phyloP scores from a whole-genome alignment of 768 basidiomycete species.

The Lyophyllum shimeji region DNA sequence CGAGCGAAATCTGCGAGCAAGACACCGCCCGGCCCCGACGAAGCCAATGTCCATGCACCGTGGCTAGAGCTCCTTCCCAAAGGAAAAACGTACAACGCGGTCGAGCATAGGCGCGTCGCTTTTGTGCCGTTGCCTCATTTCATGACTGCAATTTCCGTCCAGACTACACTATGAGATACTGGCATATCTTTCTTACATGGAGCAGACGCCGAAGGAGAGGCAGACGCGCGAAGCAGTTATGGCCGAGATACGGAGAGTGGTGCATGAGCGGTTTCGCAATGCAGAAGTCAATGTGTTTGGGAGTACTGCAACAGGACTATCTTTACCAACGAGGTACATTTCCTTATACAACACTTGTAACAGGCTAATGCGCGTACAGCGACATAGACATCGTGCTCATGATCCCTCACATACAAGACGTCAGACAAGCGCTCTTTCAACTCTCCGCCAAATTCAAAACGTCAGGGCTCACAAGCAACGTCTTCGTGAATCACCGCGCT shows the following conservation, averaged over 20 bases:
- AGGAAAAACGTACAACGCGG: slow-evolving; percentile 10
- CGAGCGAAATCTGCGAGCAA: not conserved
- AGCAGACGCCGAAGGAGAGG: slow-evolving; percentile 52
- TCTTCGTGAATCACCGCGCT: slow-evolving; percentile 27
- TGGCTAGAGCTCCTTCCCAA: slow-evolving; percentile 17
- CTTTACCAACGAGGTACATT: slow-evolving; percentile 60
- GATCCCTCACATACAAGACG: slow-evolving; percentile 27
- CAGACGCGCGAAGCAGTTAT: slow-evolving; percentile 45
- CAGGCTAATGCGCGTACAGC: slow-evolving; percentile 28
- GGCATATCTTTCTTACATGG: slow-evolving; percentile 54
- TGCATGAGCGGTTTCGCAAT: slow-evolving; percentile 43
- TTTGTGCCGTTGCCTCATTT: not conserved
- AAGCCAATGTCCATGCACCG: slow-evolving; percentile 12
- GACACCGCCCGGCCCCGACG: not conserved
- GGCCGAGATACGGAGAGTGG: slow-evolving; percentile 41
- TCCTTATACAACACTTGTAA: not conserved
- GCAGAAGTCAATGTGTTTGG: slow-evolving; percentile 58
- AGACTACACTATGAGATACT: slow-evolving; percentile 68
- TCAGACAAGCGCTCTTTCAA: slow-evolving; percentile 44
- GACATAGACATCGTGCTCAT: slow-evolving; percentile 25
- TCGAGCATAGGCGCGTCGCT: slow-evolving; percentile 29
- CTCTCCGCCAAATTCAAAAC: slow-evolving; percentile 46
- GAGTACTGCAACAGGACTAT: slow-evolving; percentile 57
- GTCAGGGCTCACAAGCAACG: slow-evolving; percentile 40
- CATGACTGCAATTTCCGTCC: not conserved